Evolutionary conservation across 192 early-diverging fungal species (phyloP).

Genomic region (Phlyctochytrium planicorne): DNA sequence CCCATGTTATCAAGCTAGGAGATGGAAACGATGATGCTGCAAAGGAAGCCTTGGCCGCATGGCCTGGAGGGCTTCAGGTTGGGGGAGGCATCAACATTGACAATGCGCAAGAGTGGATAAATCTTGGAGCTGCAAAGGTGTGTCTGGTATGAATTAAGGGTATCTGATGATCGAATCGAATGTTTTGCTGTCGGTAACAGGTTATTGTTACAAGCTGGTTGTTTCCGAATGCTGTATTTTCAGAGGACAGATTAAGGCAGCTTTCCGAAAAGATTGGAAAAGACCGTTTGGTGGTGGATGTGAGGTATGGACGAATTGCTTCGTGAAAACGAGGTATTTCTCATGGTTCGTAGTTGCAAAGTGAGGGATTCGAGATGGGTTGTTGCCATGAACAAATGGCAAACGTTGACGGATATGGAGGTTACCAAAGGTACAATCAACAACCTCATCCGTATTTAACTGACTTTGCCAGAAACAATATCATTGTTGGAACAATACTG

Average conservation of each 20-base stretch:
- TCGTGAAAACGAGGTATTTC: conserved; percentile 65
- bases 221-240: conserved; percentile 79
- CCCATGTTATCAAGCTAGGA: conserved; percentile 96
- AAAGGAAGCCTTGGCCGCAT: conserved; percentile 73
- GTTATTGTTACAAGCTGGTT: conserved; percentile 97
- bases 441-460: not conserved
- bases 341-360: conserved; percentile 66
- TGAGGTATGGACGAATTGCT: conserved; percentile 54
- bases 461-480: conserved; percentile 45
- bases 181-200: too few species aligned
- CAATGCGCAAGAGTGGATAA: conserved; percentile 88
- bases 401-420: conserved; percentile 86
- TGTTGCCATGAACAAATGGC: conserved; percentile 99
- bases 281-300: conserved; percentile 75
- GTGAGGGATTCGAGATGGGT: conserved; percentile 71
- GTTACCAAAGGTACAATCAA: conserved; percentile 62
- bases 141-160: conserved; percentile 12
- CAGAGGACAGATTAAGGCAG: conserved; percentile 58
- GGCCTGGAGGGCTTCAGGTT: conserved; percentile 86
- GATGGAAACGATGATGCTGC: conserved; percentile 84
- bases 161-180: not conserved
- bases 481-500: conserved; percentile 46
- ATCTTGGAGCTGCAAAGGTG: conserved; percentile 81
- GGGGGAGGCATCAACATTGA: conserved; percentile 90
- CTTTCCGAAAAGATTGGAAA: conserved; percentile 58